Conservation (phyloP, 1,284 basidiomycete genomes). For the Xerocomus nothofagi region DNA sequence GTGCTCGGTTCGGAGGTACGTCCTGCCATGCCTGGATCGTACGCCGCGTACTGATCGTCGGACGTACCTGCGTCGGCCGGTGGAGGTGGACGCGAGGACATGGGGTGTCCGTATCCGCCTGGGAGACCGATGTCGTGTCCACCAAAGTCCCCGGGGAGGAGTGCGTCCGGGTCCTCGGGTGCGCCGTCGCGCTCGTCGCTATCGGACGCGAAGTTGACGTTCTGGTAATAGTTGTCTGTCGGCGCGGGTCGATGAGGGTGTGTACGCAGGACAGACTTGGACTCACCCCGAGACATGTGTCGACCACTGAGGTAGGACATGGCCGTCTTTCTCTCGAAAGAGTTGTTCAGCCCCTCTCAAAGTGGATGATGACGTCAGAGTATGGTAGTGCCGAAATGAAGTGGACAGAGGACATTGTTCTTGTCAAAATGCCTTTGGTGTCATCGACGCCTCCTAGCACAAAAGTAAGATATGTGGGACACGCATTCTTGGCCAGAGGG, state of each 20-base stretch:
- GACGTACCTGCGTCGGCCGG: background rate
- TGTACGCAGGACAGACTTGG: too few relatives aligned
- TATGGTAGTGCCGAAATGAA: too few relatives aligned
- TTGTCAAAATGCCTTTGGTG: too few relatives aligned
- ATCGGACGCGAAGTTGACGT: slow-evolving; percentile 12
- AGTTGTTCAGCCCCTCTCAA: too few relatives aligned
- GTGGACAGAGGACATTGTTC: too few relatives aligned
- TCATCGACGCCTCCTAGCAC: too few relatives aligned
- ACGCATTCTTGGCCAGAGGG: too few relatives aligned
- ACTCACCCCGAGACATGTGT: slow-evolving; percentile 15
- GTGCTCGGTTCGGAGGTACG: slow-evolving; percentile 1
- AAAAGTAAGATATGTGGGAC: too few relatives aligned
- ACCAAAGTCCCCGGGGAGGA: slow-evolving; percentile 9
- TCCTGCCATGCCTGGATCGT: slow-evolving; percentile 29
- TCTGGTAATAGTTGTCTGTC: slow-evolving; percentile 10
- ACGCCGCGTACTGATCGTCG: slow-evolving; percentile 18
- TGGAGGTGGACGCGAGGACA: too few relatives aligned
- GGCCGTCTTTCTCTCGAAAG: too few relatives aligned
- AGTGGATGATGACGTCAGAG: too few relatives aligned
- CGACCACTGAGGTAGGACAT: slow-evolving; percentile 11
- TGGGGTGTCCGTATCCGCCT: slow-evolving; percentile 1
- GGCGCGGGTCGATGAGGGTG: too few relatives aligned
- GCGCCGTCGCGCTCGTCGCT: background rate
- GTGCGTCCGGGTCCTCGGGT: background rate
- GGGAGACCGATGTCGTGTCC: slow-evolving; percentile 5